phyloP scores from a whole-genome alignment of 2,329 filamentous ascomycete species.

The Talaromyces albobiverticillius region DNA sequence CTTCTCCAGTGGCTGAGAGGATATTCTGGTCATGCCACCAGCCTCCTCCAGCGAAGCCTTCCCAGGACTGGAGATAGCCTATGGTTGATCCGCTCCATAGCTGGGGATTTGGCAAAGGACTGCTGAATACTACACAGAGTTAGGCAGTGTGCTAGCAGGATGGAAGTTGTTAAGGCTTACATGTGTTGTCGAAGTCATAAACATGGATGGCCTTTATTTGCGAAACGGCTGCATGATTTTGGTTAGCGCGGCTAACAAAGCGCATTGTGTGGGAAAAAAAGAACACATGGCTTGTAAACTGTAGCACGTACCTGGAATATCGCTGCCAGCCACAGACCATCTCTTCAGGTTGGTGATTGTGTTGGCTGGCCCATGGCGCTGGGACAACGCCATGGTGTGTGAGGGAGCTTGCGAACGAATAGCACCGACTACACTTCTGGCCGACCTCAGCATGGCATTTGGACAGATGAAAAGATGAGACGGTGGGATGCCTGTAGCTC shows the following conservation, averaged over 20 bases:
- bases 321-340: constrained; percentile 76
- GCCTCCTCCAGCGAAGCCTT: constrained; percentile 76
- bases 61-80: constrained; percentile 70
- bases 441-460: constrained; percentile 30
- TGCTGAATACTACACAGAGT: constrained; percentile 70
- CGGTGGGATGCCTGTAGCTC: not conserved
- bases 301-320: constrained; percentile 59
- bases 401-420: constrained; percentile 12
- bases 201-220: constrained; percentile 79
- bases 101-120: constrained; percentile 81
- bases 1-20: constrained; percentile 79
- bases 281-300: not conserved
- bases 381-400: constrained; percentile 24
- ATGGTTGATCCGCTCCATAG: constrained; percentile 80
- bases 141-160: not conserved
- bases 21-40: constrained; percentile 97
- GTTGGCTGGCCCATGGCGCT: no score
- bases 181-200: constrained; percentile 97
- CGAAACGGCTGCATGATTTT: constrained; percentile 50
- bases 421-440: constrained; percentile 34
- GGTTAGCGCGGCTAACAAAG: not conserved
- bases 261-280: not conserved
- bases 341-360: constrained; percentile 75
- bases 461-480: not conserved
- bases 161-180: constrained; percentile 48